Base-by-base conservation (phyloP, 176 grass and related monocot genomes). In the Oryza punctata region DNA sequence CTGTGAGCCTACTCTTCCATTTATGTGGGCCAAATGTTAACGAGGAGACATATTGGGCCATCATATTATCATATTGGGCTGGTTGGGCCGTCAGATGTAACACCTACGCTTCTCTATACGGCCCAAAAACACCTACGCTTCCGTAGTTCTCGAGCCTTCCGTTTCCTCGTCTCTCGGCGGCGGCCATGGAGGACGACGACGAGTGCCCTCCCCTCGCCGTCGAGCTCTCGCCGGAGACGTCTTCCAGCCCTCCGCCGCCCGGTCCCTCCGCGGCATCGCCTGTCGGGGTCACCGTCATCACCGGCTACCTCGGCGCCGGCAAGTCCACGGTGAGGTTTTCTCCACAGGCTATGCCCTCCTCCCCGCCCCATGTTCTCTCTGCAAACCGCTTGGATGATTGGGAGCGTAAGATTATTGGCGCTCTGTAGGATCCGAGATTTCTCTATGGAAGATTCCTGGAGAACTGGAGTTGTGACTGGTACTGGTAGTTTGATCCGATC, bases 261-360 rank as follows among this genome's bases (percentile, higher is more conserved):
- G 49, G 3, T 61, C 14, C 25, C 65, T 65, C 65, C 4, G 11
- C 77, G 2, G 73, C 35, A 12, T 66, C 70, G 6, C 89, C 91
- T 18, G 93, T 98, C 38, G 96, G 96, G 38, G 91, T 98, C 61
- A 98, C 96, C n/a, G 83, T 98, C 50, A 95, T 98, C 89, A 98
- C 91, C 10, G 96, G 93, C 27, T 98, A 98, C 80, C 93, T 98
- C 77, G 93, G 93, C 57, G 96, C 93, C 21, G 96, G 96, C n/a
- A 95, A 95, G 80, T 98, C 96, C 67, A 98, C 93, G 71, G 96
- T 94, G 54, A 69, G 76, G 67, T 84, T 76, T 52, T 63, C 50
- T 23, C 57, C 57, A n/a, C 57, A 61, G 52, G 27, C 25, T 38
- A 38, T 44, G 79, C 82, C 78, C 78, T 91, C 24, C 40, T 61